Evolutionary conservation across 1,284 basidiomycete genomes (phyloP).

Genomic region (Ceratobasidium sp.): DNA sequence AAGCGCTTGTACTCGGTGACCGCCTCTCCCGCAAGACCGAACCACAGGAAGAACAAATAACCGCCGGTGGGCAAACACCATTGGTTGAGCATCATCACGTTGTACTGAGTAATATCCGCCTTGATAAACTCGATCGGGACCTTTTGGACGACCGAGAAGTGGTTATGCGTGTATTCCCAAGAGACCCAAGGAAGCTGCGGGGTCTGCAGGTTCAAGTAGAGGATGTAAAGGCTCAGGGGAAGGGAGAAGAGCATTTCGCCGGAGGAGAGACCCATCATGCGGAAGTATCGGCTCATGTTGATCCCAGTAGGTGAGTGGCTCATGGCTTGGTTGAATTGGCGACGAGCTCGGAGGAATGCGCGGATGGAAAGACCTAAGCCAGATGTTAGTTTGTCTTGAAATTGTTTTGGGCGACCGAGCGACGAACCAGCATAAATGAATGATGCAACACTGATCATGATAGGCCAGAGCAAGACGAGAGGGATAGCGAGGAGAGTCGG

Average conservation of each 20-base stretch:
- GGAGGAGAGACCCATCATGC: conserved; percentile 35
- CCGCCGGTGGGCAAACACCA: conserved; percentile 35
- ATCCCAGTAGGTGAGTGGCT: conserved; percentile 48
- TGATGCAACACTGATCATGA: conserved; percentile 33
- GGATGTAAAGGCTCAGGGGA: conserved; percentile 28
- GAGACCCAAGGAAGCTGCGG: conserved; percentile 32
- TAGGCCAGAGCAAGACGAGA: conserved; percentile 26
- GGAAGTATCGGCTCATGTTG: conserved; percentile 62
- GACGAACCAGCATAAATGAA: conserved; percentile 45
- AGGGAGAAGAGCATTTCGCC: conserved; percentile 41
- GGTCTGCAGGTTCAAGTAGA: conserved; percentile 30
- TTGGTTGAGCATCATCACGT: conserved; percentile 35
- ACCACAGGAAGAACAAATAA: conserved; percentile 48
- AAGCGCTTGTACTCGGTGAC: conserved; percentile 36
- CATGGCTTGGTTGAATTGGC: conserved; percentile 30
- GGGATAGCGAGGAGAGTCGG: conserved; percentile 5
- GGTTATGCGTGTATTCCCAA: conserved; percentile 46
- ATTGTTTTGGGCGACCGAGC: not conserved
- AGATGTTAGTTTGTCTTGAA: not conserved
- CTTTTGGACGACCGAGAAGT: conserved; percentile 63
- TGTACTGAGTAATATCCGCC: not conserved
- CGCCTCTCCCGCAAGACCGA: conserved; percentile 47
- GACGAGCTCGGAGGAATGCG: conserved; percentile 45
- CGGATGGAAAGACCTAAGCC: conserved; percentile 45
- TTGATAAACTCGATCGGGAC: conserved; percentile 48